Base-by-base conservation (phyloP, 768 basidiomycete genomes). In the Glaciozyma antarctica region DNA sequence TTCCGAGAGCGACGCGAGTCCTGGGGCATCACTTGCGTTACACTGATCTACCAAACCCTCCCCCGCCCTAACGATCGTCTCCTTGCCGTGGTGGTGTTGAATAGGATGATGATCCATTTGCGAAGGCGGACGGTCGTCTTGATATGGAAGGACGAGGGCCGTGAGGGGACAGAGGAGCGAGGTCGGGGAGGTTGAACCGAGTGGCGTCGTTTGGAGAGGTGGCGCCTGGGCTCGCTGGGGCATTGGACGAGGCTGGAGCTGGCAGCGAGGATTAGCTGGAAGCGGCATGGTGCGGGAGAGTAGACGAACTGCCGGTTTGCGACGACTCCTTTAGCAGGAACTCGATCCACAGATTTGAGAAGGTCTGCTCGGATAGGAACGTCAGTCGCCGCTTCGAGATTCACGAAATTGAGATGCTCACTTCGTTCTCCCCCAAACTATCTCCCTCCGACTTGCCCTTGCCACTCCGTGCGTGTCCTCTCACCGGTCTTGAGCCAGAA, bases 301-400 rank as follows among this genome's bases (percentile, higher is more conserved):
- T 17, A 13, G 32, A 32, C 15, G 51, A 52, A 28, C 15, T 15
- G 51, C 51, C 26, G 21, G 32, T 34, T 17, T 19, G 24, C 12
- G 16, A 21, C 12, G 57, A 43, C 79, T 99, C 94, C 28, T 91
- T 94, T 68, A 99, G 85, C 5, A 99, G 82, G 75, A 94, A 99
- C 76, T 99, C 95, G 55, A 99, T 94, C 86, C 92, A 99, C 16
- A 97, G 82, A 55, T 92, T 88, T 47, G 90, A 93, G 79, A 99
- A 99, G 0, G 91, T 94, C 93, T 98, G 63, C 13, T 28, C 7
- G 9, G 38, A 70, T 17, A 65, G 34, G 30, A 45, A 26, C 7
- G 47, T 58, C 58, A 58, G 58, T 55, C 24, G 21, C 54, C 56
- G 51, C 28, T 5, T 19, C 51, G n/a, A 38, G 41, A 34, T 32